Conservation (phyloP, 2,329 filamentous ascomycete genomes). For the Xylariaceae sp. region DNA sequence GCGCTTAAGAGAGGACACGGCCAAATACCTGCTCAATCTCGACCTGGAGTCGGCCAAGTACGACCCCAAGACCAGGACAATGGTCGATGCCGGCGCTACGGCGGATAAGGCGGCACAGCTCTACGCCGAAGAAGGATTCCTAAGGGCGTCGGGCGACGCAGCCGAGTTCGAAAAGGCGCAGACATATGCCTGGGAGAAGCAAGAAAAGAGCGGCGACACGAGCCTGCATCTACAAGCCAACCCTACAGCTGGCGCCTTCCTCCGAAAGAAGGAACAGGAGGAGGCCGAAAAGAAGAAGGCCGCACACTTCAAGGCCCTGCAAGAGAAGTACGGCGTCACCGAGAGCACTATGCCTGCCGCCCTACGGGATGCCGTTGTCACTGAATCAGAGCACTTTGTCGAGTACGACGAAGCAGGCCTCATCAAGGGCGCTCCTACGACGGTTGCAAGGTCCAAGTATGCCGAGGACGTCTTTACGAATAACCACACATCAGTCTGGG, state of each 20-base stretch:
- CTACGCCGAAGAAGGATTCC: slow-evolving; percentile 89
- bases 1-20: slow-evolving; percentile 90
- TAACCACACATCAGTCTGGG: slow-evolving; percentile 91
- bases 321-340: slow-evolving; percentile 76
- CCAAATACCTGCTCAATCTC: slow-evolving; percentile 91
- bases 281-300: slow-evolving; percentile 65
- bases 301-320: slow-evolving; percentile 62
- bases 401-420: slow-evolving; percentile 90
- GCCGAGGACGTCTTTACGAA: slow-evolving; percentile 79
- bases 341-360: slow-evolving; percentile 54
- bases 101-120: slow-evolving; percentile 73
- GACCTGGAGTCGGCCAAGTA: slow-evolving; percentile 96
- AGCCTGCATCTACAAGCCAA: slow-evolving; percentile 91
- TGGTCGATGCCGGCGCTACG: slow-evolving; percentile 79
- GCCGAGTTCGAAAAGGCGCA: slow-evolving; percentile 88
- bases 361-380: slow-evolving; percentile 61
- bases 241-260: slow-evolving; percentile 83
- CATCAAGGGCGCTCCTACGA: slow-evolving; percentile 80
- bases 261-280: slow-evolving; percentile 71
- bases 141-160: slow-evolving; percentile 83
- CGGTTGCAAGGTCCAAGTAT: slow-evolving; percentile 82
- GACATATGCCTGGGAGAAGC: slow-evolving; percentile 88
- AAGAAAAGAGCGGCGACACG: slow-evolving; percentile 74
- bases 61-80: slow-evolving; percentile 88
- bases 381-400: slow-evolving; percentile 79